These are phyloP conservation scores for Talaromyces atroroseus DNA, from an alignment of 2,329 filamentous ascomycete genomes.

Conservation along the genomic window DNA sequence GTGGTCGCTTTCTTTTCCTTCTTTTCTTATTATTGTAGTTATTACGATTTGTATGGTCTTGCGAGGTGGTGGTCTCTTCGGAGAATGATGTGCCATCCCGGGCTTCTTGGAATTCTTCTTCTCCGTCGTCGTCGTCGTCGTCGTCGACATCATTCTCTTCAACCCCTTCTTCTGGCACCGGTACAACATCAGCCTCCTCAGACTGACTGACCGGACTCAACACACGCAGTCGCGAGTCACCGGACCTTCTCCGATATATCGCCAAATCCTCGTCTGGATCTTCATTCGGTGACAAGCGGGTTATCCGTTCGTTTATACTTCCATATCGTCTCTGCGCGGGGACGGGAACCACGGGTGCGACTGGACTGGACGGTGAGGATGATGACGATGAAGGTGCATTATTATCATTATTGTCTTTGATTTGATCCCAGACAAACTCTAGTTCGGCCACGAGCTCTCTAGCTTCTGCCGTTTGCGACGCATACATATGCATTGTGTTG, in stretches of 20 bases:
- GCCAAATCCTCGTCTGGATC: slow-evolving; percentile 41
- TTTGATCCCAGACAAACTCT: slow-evolving; percentile 99
- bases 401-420: slow-evolving; percentile 68
- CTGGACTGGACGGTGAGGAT: slow-evolving; percentile 23
- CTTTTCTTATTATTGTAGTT: slow-evolving; percentile 28
- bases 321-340: slow-evolving; percentile 22
- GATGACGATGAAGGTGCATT: slow-evolving; percentile 52
- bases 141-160: slow-evolving; percentile 10
- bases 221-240: slow-evolving; percentile 59
- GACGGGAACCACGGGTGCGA: slow-evolving; percentile 18
- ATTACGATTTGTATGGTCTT: background rate
- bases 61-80: slow-evolving; percentile 20
- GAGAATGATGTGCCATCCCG: slow-evolving; percentile 29
- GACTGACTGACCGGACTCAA: slow-evolving; percentile 82
- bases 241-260: slow-evolving; percentile 38
- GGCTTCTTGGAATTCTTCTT: slow-evolving; percentile 22
- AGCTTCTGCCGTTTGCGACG: slow-evolving; percentile 72
- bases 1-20: slow-evolving; percentile 22
- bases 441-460: slow-evolving; percentile 84
- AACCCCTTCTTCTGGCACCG: background rate
- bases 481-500: slow-evolving; percentile 94
- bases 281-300: slow-evolving; percentile 20
- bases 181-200: slow-evolving; percentile 51
- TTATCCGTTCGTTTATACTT: slow-evolving; percentile 32
- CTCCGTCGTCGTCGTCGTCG: slow-evolving; percentile 10